Evolutionary conservation across 306 rosid species (phyloP).

Genomic region (Phaseolus lunatus): DNA sequence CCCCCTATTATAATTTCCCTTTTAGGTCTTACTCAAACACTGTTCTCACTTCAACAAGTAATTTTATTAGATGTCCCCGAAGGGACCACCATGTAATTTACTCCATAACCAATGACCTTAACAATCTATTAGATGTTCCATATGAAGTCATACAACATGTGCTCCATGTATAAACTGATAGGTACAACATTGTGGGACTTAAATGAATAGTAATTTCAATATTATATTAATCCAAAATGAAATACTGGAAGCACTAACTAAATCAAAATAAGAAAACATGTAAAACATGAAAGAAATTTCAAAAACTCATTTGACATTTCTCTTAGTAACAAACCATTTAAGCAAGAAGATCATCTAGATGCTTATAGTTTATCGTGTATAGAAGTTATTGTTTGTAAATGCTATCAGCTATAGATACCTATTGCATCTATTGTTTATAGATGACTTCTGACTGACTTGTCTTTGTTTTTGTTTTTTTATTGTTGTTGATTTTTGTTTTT

Average conservation of each 20-base stretch:
- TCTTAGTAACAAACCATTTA: too few species aligned
- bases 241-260: conserved; percentile 11
- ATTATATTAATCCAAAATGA: neutral
- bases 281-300: neutral
- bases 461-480: too few species aligned
- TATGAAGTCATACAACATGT: conserved; percentile 14
- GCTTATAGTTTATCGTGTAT: too few species aligned
- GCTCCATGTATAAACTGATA: conserved; percentile 4
- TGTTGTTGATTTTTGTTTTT: too few species aligned
- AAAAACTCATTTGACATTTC: conserved; percentile 18
- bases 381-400: too few species aligned
- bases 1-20: conserved; percentile 6
- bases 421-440: too few species aligned
- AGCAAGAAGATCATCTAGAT: too few species aligned
- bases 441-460: too few species aligned
- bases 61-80: too few species aligned
- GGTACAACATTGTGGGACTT: too few species aligned
- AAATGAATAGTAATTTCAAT: conserved; percentile 12
- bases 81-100: neutral
- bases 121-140: conserved; percentile 20
- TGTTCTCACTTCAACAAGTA: neutral
- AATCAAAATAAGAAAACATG: neutral
- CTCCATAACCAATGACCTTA: neutral
- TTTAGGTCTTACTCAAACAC: conserved; percentile 25
- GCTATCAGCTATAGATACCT: too few species aligned